Evolutionary conservation across 2,329 filamentous ascomycete species (phyloP).

Genomic region (Tricladium varicosporioides): DNA sequence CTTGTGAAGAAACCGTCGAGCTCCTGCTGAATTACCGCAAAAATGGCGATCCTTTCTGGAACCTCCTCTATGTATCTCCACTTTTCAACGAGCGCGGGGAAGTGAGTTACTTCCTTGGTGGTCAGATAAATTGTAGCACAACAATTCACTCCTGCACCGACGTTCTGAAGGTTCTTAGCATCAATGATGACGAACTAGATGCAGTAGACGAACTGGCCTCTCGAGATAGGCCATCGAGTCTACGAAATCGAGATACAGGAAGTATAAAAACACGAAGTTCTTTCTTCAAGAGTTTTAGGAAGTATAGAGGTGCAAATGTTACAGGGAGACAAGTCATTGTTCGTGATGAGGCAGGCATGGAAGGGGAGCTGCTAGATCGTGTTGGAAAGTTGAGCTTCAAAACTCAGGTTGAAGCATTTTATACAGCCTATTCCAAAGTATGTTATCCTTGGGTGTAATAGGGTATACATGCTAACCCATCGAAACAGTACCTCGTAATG

Average conservation of each 20-base stretch:
- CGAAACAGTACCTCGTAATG: constrained; percentile 39
- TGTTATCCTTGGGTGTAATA: background rate
- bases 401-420: constrained; percentile 41
- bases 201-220: constrained; percentile 21
- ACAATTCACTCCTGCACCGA: constrained; percentile 50
- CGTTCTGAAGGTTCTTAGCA: constrained; percentile 47
- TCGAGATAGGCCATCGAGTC: constrained; percentile 21
- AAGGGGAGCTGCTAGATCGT: constrained; percentile 38
- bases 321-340: constrained; percentile 8
- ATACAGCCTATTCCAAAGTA: constrained; percentile 44
- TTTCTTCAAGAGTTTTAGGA: constrained; percentile 30
- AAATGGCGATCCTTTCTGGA: constrained; percentile 54
- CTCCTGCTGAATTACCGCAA: constrained; percentile 51
- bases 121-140: constrained; percentile 56
- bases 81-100: constrained; percentile 47
- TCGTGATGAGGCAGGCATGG: constrained; percentile 38
- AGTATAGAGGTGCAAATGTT: constrained; percentile 15
- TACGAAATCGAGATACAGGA: constrained; percentile 5
- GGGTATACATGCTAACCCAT: background rate
- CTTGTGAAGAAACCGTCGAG: constrained; percentile 46
- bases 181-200: constrained; percentile 35
- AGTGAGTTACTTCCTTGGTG: constrained; percentile 52
- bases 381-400: constrained; percentile 37
- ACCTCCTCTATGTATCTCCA: constrained; percentile 53
- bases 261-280: constrained; percentile 16